Conservation (phyloP, 2,329 filamentous ascomycete genomes). For the Magnaporthiopsis incrustans region DNA sequence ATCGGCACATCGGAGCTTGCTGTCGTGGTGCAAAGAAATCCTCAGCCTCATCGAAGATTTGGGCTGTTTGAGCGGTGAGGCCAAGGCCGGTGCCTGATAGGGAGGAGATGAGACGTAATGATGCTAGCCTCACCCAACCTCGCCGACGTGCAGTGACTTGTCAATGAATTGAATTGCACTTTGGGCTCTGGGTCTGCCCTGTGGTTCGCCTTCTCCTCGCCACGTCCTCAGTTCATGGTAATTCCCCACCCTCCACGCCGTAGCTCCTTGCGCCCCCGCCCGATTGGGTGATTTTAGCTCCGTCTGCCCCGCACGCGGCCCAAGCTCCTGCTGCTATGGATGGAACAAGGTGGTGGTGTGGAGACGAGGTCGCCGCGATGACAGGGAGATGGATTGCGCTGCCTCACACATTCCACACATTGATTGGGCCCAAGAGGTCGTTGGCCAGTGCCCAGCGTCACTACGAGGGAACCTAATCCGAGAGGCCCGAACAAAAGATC, state of each 20-base stretch:
- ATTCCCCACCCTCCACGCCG: background rate
- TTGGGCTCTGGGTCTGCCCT: background rate
- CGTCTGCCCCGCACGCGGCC: background rate
- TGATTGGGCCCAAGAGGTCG: background rate
- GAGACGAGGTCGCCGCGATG: background rate
- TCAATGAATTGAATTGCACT: too few relatives aligned
- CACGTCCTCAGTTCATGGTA: background rate
- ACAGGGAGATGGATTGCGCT: background rate
- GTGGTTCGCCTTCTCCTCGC: background rate
- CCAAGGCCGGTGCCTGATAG: background rate
- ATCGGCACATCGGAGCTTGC: too few relatives aligned
- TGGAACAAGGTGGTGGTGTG: background rate
- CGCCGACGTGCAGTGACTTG: too few relatives aligned
- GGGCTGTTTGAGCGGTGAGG: background rate
- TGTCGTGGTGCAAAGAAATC: background rate
- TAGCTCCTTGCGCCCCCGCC: too few relatives aligned
- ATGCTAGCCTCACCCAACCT: too few relatives aligned
- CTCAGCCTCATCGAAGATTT: background rate
- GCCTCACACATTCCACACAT: background rate
- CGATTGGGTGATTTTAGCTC: background rate
- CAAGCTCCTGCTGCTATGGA: background rate
- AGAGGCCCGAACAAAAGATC: background rate
- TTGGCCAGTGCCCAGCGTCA: background rate
- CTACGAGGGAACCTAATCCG: background rate
- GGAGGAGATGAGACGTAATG: too few relatives aligned